Conservation (phyloP, 768 basidiomycete genomes). For the Scleroderma citrinum region DNA sequence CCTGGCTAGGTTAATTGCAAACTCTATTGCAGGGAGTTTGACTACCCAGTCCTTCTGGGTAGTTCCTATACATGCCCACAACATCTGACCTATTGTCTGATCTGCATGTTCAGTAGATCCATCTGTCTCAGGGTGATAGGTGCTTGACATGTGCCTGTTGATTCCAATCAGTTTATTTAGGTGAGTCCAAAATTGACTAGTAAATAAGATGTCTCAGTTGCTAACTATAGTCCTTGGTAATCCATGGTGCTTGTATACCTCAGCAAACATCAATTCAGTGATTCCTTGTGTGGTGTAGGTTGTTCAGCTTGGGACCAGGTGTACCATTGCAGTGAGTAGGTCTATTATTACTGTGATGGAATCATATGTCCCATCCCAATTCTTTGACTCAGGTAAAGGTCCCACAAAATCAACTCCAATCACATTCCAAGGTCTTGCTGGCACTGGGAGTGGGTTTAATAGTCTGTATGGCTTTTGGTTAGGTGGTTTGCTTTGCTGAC, state of each 20-base stretch:
- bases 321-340: constrained; percentile 19
- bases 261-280: constrained; percentile 14
- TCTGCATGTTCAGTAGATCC: background rate
- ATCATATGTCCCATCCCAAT: constrained; percentile 17
- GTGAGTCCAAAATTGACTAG: constrained; percentile 17
- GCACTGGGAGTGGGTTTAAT: constrained; percentile 22
- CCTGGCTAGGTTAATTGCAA: constrained; percentile 31
- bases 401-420: constrained; percentile 39
- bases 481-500: constrained; percentile 16
- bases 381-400: constrained; percentile 8
- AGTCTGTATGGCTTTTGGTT: constrained; percentile 23
- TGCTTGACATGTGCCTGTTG: constrained; percentile 9
- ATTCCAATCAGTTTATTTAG: constrained; percentile 8
- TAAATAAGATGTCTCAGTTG: constrained; percentile 28
- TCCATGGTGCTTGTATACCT: constrained; percentile 25
- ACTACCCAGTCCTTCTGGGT: constrained; percentile 14
- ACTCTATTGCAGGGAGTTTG: constrained; percentile 27
- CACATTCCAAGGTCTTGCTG: constrained; percentile 28
- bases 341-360: constrained; percentile 21
- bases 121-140: constrained; percentile 5
- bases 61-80: background rate
- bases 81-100: background rate
- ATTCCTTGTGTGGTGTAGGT: background rate
- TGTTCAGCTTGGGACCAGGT: constrained; percentile 14
- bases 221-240: constrained; percentile 21